Conservation (phyloP, 1,284 basidiomycete species). For the Tetrapyrgos nigripes region DNA sequence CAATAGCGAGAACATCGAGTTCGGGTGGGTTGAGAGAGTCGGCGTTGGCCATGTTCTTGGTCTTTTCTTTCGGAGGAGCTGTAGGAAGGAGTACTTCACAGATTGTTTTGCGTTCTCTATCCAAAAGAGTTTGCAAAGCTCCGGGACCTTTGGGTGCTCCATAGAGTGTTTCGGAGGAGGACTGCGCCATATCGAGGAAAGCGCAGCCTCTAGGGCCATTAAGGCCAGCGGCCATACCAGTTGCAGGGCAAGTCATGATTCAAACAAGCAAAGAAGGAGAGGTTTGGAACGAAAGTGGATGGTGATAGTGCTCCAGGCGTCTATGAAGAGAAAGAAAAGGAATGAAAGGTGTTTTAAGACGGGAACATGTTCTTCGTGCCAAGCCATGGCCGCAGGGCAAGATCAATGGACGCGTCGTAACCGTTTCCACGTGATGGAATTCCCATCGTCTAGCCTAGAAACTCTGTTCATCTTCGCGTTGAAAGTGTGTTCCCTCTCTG, state of each 20-base stretch:
- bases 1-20: conserved; percentile 16
- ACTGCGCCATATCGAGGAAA: conserved; percentile 7
- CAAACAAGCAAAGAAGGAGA: too few relatives aligned
- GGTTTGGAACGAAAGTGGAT: too few relatives aligned
- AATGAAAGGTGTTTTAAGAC: too few relatives aligned
- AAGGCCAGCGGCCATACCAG: not conserved
- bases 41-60: conserved; percentile 14
- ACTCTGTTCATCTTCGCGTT: too few relatives aligned
- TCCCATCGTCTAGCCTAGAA: too few relatives aligned
- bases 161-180: conserved; percentile 11
- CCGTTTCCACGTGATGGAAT: too few relatives aligned
- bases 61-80: conserved; percentile 13
- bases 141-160: conserved; percentile 15
- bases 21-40: conserved; percentile 16
- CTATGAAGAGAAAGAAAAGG: too few relatives aligned
- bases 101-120: conserved; percentile 12
- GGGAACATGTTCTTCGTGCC: too few relatives aligned
- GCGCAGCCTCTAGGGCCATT: conserved; percentile 17
- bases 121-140: conserved; percentile 9
- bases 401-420: too few relatives aligned
- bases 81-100: conserved; percentile 14
- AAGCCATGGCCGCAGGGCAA: too few relatives aligned
- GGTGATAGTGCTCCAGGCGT: too few relatives aligned
- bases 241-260: conserved; percentile 4
- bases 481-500: too few relatives aligned